A percentile compares a stretch with the other conserved stretches of the same genome.
phyloP scores from a whole-genome alignment of 306 rosid species.

The Quercus suber region DNA sequence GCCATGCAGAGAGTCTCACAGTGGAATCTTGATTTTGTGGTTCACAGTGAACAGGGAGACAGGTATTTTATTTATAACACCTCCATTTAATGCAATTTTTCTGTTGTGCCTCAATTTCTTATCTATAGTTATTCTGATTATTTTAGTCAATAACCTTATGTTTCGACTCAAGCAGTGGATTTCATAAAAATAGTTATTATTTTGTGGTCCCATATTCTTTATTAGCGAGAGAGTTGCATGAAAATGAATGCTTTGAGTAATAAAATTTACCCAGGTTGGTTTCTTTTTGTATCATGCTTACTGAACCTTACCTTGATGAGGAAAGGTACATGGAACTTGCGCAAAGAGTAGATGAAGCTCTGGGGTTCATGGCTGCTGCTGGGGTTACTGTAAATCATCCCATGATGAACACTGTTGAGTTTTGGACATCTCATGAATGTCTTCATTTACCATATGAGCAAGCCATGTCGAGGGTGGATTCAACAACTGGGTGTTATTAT shows the following conservation, averaged over 20 bases:
- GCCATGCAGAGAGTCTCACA: conserved; percentile 43
- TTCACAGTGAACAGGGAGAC: conserved; percentile 37
- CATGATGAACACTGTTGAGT: conserved; percentile 44
- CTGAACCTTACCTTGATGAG: background rate
- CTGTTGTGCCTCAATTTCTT: background rate
- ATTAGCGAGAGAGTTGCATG: background rate
- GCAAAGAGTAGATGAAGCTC: conserved; percentile 41
- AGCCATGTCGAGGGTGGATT: conserved; percentile 43
- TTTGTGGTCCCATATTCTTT: background rate
- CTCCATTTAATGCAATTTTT: background rate
- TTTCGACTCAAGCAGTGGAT: background rate
- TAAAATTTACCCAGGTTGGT: background rate
- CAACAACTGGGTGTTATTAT: conserved; percentile 39
- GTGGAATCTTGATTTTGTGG: conserved; percentile 47
- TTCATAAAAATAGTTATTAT: background rate
- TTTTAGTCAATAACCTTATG: background rate
- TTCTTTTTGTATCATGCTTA: background rate
- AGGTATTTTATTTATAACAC: conserved; percentile 13
- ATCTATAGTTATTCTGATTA: background rate
- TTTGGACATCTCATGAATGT: conserved; percentile 48
- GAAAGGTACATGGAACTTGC: conserved; percentile 40
- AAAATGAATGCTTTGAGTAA: background rate
- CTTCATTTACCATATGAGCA: conserved; percentile 48
- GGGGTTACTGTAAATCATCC: conserved; percentile 37
- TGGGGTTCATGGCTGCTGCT: conserved; percentile 45